Evolutionary conservation across 2,329 filamentous ascomycete genomes (phyloP).

Genomic region (Xylariaceae sp.): DNA sequence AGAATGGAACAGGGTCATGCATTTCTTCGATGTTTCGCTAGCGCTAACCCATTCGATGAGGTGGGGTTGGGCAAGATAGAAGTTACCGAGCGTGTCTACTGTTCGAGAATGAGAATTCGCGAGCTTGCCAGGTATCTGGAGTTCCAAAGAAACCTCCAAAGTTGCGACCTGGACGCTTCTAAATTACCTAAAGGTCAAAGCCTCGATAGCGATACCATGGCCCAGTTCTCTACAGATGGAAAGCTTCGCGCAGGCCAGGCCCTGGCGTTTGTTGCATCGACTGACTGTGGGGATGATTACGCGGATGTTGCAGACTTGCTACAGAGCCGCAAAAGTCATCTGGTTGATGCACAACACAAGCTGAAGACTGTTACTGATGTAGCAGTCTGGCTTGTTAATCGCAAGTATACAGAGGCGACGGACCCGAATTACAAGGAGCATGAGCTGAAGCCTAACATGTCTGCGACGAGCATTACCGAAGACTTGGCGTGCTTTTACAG

Average conservation of each 20-base stretch:
- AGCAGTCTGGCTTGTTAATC: slow-evolving; percentile 24
- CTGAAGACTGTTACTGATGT: slow-evolving; percentile 11
- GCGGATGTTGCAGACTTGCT: background rate
- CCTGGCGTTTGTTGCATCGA: slow-evolving; percentile 20
- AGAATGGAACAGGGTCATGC: slow-evolving; percentile 43
- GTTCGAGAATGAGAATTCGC: slow-evolving; percentile 34
- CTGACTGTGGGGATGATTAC: slow-evolving; percentile 3
- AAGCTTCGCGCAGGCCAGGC: slow-evolving; percentile 19
- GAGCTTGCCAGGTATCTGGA: slow-evolving; percentile 38
- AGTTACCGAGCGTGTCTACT: slow-evolving; percentile 33
- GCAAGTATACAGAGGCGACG: slow-evolving; percentile 11
- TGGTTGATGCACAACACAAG: slow-evolving; percentile 1
- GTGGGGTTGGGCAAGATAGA: slow-evolving; percentile 29
- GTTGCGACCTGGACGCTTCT: slow-evolving; percentile 38
- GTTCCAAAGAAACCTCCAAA: slow-evolving; percentile 39
- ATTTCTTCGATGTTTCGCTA: slow-evolving; percentile 42
- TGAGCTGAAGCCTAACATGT: slow-evolving; percentile 21
- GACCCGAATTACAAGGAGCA: background rate
- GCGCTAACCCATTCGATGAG: slow-evolving; percentile 40
- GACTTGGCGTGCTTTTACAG: slow-evolving; percentile 20
- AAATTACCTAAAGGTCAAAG: slow-evolving; percentile 9
- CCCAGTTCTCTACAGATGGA: slow-evolving; percentile 1
- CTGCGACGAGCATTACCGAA: slow-evolving; percentile 15
- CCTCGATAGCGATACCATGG: background rate
- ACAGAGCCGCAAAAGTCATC: background rate